Base-by-base conservation (phyloP, 371 early-diverging fungal genomes). In the Mortierella sp. region DNA sequence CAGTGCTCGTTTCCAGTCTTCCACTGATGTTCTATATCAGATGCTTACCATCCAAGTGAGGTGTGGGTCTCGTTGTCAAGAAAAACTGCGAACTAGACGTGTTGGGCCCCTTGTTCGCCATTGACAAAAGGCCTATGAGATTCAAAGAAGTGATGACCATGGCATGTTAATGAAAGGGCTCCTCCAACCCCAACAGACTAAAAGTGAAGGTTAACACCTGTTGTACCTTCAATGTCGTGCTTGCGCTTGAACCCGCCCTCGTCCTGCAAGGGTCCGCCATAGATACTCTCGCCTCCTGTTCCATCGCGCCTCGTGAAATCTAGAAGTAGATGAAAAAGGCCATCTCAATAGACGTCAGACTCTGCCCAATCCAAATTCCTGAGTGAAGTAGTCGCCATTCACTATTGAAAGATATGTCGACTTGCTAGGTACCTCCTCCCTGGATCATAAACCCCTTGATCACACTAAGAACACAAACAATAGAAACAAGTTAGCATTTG, bases 1-100 rank as follows among this genome's bases (percentile, higher is more conserved):
- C n/a, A n/a, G n/a, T n/a, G n/a, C n/a, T n/a, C n/a, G n/a, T n/a
- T n/a, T n/a, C n/a, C n/a, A n/a, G n/a, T n/a, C n/a, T n/a, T n/a
- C n/a, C n/a, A n/a, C n/a, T n/a, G n/a, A n/a, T n/a, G n/a, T n/a
- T n/a, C n/a, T n/a, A 14, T 2, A 34, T 34, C 22, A 22, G 10
- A 16, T 6, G n/a, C 61, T 29, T 85, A 89, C 89, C 92, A 79
- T 98, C 97, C 73, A 98, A 85, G 87, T 96, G 97, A 24, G 93
- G 91, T 26, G 94, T 94, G 45, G 94, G 95, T n/a, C 91, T 89
- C 55, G 90, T 94, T 66, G 87, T 96, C 78, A 99, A 95, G 76
- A 98, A 98, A 86, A 95, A 96, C 79, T 99, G 98, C 3, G 95
- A 94, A 24, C 96, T 95, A 71, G 96, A 95, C 2, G 97, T 96